Percentiles rank a stretch among this genome's conserved stretches.
These are phyloP conservation scores for Capsicum baccatum DNA, from an alignment of 257 asterid species.

Conservation along the genomic window DNA sequence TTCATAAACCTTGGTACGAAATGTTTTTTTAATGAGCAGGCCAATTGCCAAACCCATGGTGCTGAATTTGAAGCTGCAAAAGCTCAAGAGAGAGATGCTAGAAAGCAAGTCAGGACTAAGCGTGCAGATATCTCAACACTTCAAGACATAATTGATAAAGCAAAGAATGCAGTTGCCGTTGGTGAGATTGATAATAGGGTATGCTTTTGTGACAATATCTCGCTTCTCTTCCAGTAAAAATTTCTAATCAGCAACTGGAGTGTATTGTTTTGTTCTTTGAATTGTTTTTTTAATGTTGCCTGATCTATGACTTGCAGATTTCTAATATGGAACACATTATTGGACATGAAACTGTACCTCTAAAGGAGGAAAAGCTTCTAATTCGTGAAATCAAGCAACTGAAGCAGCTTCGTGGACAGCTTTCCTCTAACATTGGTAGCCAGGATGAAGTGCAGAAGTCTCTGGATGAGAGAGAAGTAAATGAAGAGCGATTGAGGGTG, in stretches of 20 bases:
- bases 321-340: conserved; percentile 69
- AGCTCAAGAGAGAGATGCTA: conserved; percentile 62
- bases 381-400: conserved; percentile 91
- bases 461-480: conserved; percentile 72
- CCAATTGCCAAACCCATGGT: conserved; percentile 61
- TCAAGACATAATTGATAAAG: conserved; percentile 72
- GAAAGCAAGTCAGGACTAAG: conserved; percentile 68
- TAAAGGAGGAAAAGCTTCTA: conserved; percentile 81
- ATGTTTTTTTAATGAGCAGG: conserved; percentile 54
- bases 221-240: background rate
- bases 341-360: conserved; percentile 83
- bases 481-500: conserved; percentile 84
- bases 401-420: conserved; percentile 84
- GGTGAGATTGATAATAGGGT: conserved; percentile 84
- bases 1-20: conserved; percentile 3
- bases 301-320: conserved; percentile 56
- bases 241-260: conserved; percentile 4
- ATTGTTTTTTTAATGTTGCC: background rate
- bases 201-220: conserved; percentile 28
- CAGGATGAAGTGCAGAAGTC: conserved; percentile 89
- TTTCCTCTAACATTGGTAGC: conserved; percentile 82
- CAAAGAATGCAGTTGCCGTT: conserved; percentile 88
- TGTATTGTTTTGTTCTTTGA: conserved; percentile 7
- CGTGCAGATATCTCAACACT: conserved; percentile 87
- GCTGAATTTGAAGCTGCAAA: conserved; percentile 73